phyloP scores from a whole-genome alignment of 805 yeast species.

The Suhomyces emberorum region DNA sequence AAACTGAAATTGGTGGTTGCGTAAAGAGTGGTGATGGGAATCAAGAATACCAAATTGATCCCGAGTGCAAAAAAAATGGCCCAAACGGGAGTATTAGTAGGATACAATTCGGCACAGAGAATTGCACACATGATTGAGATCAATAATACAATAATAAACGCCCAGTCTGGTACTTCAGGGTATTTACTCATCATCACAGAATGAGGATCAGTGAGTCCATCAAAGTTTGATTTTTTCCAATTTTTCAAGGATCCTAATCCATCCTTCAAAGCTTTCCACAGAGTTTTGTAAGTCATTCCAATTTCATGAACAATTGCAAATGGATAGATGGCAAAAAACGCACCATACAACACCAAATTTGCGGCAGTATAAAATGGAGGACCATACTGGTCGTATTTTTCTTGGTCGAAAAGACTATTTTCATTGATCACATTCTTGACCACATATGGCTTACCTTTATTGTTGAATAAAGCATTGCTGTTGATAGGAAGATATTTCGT shows the following conservation, averaged over 20 bases:
- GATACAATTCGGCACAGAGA: slow-evolving; percentile 27
- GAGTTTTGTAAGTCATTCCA: slow-evolving; percentile 4
- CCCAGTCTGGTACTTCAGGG: slow-evolving; percentile 22
- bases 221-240: slow-evolving; percentile 13
- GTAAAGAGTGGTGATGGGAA: slow-evolving; percentile 49
- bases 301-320: slow-evolving; percentile 15
- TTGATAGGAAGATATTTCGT: slow-evolving; percentile 18
- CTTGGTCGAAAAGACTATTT: slow-evolving; percentile 11
- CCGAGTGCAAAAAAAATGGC: slow-evolving; percentile 51
- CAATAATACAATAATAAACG: slow-evolving; percentile 18
- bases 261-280: not conserved
- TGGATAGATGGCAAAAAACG: slow-evolving; percentile 20
- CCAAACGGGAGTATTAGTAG: slow-evolving; percentile 57
- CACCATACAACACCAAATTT: slow-evolving; percentile 14
- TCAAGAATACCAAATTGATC: slow-evolving; percentile 47
- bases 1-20: slow-evolving; percentile 48
- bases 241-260: slow-evolving; percentile 3
- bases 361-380: slow-evolving; percentile 20
- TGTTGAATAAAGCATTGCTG: slow-evolving; percentile 16
- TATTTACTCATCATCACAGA: slow-evolving; percentile 22
- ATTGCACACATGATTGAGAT: slow-evolving; percentile 22
- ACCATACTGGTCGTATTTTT: slow-evolving; percentile 13
- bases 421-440: slow-evolving; percentile 12
- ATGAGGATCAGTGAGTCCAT: slow-evolving; percentile 22
- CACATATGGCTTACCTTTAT: slow-evolving; percentile 16